Base-by-base conservation (phyloP, 169 alveolate species). In the Plasmodium berghei region DNA sequence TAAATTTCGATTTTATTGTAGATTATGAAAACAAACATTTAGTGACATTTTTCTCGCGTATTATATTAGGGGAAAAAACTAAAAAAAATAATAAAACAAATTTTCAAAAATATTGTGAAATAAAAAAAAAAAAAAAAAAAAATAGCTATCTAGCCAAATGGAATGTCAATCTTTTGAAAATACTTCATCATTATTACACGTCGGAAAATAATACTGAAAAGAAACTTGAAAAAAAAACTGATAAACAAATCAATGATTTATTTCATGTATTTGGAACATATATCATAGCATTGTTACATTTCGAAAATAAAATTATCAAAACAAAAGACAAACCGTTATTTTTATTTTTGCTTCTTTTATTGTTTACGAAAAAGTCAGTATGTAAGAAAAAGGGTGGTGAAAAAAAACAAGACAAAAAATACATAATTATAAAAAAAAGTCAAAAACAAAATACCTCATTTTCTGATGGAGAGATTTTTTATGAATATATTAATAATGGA, bases 251-350 rank as follows among this genome's bases (percentile, higher is more conserved):
- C 20, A 80, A 80, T n/a, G 16, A 34, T 40, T 80, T 80, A 18
- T 48, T 10, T 16, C 12, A 18, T 10, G 24, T 64, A 16, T 69
- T 45, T 55, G 14, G 71, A 3, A 34, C 4, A 34, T 80, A 64
- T 28, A 66, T 80, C 12, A 49, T 64, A 59, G 49, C 55, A 9
- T 61, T 80, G 26, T 66, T 80, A 34, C 90, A 80, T 46, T n/a
- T 58, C 18, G 90, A 61, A 66, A 80, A 80, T 80, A 26, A 59
- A 42, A 45, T 67, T 80, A 80, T 80, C 48, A 66, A 80, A 80
- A 66, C 28, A 42, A 80, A 48, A 62, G 90, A 80, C 72, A 80
- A 80, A 18, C 14, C 56, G 34, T 26, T 80, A 10, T 80, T 80
- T 59, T 46, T 80, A 46, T 55, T 80, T 69, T 67, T 80, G 12